Conservation (phyloP, 257 asterid species). For the Solanum pennellii region DNA sequence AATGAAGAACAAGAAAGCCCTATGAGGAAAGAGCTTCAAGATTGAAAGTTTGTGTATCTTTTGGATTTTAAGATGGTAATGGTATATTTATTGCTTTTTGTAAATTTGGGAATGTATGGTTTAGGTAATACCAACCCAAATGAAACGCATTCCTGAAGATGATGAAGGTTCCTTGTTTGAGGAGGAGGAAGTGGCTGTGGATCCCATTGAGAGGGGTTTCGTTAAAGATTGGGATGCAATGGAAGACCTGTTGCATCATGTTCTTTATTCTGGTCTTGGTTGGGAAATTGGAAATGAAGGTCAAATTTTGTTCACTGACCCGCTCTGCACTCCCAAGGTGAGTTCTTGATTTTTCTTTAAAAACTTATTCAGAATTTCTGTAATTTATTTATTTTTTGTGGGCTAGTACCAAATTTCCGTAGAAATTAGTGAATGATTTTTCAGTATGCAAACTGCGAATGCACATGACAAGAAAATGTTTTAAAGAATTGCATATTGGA, state of each 20-base stretch:
- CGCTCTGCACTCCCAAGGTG: slow-evolving; percentile 93
- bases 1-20: background rate
- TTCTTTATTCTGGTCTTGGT: slow-evolving; percentile 70
- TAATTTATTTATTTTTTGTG: background rate
- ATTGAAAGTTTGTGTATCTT: background rate
- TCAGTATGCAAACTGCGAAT: background rate
- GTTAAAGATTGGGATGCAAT: slow-evolving; percentile 92
- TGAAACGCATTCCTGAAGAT: slow-evolving; percentile 71
- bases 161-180: slow-evolving; percentile 47
- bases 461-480: background rate
- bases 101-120: background rate
- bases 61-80: background rate
- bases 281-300: slow-evolving; percentile 99
- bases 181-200: slow-evolving; percentile 47
- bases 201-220: slow-evolving; percentile 83
- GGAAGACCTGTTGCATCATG: slow-evolving; percentile 81
- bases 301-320: slow-evolving; percentile 85
- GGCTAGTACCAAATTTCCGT: background rate
- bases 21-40: background rate
- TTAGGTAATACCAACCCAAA: slow-evolving; percentile 74
- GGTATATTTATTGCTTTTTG: background rate
- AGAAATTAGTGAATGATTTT: background rate
- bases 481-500: background rate
- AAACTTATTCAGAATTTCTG: background rate
- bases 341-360: background rate